phyloP scores from a whole-genome alignment of 2,329 filamentous ascomycete species.

The Paradendryphiella salina region DNA sequence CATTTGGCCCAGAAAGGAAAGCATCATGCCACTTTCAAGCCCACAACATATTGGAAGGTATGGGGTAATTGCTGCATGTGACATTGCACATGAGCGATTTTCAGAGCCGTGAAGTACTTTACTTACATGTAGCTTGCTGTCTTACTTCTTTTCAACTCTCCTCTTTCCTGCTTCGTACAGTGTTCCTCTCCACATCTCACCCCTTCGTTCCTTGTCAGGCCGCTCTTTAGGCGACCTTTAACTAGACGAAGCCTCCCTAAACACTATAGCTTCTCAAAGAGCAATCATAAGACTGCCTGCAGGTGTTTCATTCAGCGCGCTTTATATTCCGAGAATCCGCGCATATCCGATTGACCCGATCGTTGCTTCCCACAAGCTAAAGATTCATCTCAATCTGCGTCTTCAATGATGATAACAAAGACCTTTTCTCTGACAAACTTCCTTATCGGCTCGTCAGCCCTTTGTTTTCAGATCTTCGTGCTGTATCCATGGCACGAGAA shows the following conservation, averaged over 20 bases:
- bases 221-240: background rate
- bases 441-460: conserved; percentile 64
- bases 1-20: conserved; percentile 22
- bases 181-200: background rate
- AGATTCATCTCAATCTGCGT: background rate
- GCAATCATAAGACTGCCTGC: background rate
- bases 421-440: conserved; percentile 67
- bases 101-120: background rate
- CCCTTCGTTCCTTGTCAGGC: background rate
- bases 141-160: background rate
- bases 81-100: conserved; percentile 6
- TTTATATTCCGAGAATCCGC: background rate
- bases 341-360: background rate
- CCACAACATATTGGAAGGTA: background rate
- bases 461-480: conserved; percentile 69
- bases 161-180: background rate
- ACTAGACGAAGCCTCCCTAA: background rate
- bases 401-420: conserved; percentile 53
- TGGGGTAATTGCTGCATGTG: conserved; percentile 3
- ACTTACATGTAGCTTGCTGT: background rate
- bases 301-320: background rate
- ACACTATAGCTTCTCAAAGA: background rate
- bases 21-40: conserved; percentile 29
- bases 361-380: background rate
- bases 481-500: conserved; percentile 72